Evolutionary conservation across 768 basidiomycete species (phyloP).

Genomic region (Tricholoma terreum): DNA sequence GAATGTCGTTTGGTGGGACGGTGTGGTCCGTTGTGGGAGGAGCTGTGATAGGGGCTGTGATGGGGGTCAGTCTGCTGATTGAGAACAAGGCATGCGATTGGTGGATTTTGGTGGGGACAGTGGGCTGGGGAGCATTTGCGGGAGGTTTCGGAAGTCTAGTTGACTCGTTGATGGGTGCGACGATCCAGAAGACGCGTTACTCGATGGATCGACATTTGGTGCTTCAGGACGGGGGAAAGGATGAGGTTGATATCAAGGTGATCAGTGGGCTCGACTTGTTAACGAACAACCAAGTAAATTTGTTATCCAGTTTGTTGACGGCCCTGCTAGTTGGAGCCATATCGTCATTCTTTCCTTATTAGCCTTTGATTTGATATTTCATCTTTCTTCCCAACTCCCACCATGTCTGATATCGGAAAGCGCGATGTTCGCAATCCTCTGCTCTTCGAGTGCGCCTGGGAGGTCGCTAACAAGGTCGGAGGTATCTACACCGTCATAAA

Average conservation of each 20-base stretch:
- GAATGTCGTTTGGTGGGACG: conserved; percentile 73
- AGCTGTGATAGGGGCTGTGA: conserved; percentile 59
- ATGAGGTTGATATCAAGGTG: conserved; percentile 32
- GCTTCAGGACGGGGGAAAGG: conserved; percentile 50
- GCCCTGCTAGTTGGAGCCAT: conserved; percentile 30
- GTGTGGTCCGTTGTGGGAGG: conserved; percentile 74
- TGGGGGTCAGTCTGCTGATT: conserved; percentile 51
- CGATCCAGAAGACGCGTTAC: conserved; percentile 78
- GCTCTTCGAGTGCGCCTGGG: conserved; percentile 97
- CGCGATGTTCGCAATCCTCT: conserved; percentile 78
- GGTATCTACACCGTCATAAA: conserved; percentile 99
- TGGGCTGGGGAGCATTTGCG: conserved; percentile 58
- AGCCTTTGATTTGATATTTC: neutral
- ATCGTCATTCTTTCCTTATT: neutral
- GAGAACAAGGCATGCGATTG: conserved; percentile 59
- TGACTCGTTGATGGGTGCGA: conserved; percentile 87
- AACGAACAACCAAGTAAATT: conserved; percentile 74
- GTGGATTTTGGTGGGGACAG: conserved; percentile 40
- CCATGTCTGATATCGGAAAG: conserved; percentile 31
- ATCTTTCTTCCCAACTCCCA: conserved; percentile 1
- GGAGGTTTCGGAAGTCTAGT: conserved; percentile 84
- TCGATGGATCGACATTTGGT: conserved; percentile 58
- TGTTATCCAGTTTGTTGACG: conserved; percentile 37
- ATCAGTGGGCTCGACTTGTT: conserved; percentile 68
- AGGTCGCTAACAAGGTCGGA: conserved; percentile 98